Percentiles rank a stretch among this genome's conserved stretches.
phyloP scores from a whole-genome alignment of 345 rosid genomes.

The Eucalyptus lansdowneana region DNA sequence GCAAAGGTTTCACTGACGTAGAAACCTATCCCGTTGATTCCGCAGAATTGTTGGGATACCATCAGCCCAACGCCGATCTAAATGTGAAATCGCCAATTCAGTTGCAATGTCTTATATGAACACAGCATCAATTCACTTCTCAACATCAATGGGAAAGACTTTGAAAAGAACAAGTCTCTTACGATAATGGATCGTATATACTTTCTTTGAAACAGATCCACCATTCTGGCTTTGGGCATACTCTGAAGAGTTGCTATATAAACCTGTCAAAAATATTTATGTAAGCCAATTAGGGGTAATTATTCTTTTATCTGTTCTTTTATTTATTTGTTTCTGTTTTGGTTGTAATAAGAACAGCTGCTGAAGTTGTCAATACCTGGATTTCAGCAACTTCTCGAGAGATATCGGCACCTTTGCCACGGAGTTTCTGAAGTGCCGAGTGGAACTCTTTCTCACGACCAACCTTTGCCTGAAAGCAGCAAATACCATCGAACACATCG shows the following conservation, averaged over 20 bases:
- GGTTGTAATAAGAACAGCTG: neutral
- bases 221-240: conserved; percentile 54
- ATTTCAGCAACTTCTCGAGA: conserved; percentile 67
- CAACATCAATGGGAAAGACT: neutral
- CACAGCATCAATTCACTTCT: neutral
- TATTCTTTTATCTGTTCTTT: neutral
- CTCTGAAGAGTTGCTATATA: conserved; percentile 36
- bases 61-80: conserved; percentile 83
- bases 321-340: neutral
- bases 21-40: conserved; percentile 75
- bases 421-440: conserved; percentile 48
- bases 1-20: conserved; percentile 84
- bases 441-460: conserved; percentile 53
- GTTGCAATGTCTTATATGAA: neutral
- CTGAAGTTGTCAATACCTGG: conserved; percentile 14
- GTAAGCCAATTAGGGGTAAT: neutral
- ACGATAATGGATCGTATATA: conserved; percentile 58
- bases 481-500: neutral
- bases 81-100: neutral
- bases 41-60: conserved; percentile 81
- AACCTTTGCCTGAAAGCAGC: conserved; percentile 52
- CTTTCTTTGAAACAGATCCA: conserved; percentile 49
- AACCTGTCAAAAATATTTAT: conserved; percentile 8
- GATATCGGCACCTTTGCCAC: conserved; percentile 57
- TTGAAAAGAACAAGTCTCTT: conserved; percentile 10